These are phyloP conservation scores for Hanseniaspora guilliermondii DNA, from an alignment of 805 yeast genomes.

Conservation along the genomic window DNA sequence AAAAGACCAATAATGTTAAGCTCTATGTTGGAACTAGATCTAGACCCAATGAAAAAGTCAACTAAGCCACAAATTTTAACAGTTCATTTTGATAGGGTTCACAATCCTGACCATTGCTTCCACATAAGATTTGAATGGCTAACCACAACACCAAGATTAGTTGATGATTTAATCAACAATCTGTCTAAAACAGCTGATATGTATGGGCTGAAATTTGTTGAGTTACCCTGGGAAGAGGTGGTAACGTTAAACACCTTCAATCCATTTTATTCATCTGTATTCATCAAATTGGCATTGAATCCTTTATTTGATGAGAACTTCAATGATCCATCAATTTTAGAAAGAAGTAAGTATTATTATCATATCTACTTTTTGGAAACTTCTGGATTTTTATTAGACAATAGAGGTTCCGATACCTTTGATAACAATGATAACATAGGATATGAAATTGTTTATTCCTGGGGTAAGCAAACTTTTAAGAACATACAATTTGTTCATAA, in stretches of 20 bases:
- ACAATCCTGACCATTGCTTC: slow-evolving; percentile 88
- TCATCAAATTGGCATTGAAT: slow-evolving; percentile 49
- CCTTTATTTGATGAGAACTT: slow-evolving; percentile 60
- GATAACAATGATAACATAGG: slow-evolving; percentile 26
- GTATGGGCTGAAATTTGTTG: slow-evolving; percentile 70
- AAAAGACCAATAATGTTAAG: slow-evolving; percentile 44
- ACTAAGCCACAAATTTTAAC: slow-evolving; percentile 64
- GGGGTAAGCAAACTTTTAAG: slow-evolving; percentile 79
- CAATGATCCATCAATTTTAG: slow-evolving; percentile 30
- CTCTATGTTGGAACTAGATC: slow-evolving; percentile 52
- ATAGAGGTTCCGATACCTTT: slow-evolving; percentile 57
- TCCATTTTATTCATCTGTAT: slow-evolving; percentile 81
- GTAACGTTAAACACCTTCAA: slow-evolving; percentile 62
- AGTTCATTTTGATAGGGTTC: slow-evolving; percentile 83
- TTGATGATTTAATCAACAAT: slow-evolving; percentile 62
- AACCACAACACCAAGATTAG: slow-evolving; percentile 70
- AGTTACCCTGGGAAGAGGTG: slow-evolving; percentile 82
- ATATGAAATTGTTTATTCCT: slow-evolving; percentile 67
- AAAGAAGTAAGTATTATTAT: slow-evolving; percentile 53
- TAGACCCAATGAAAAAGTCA: slow-evolving; percentile 62
- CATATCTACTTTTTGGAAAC: slow-evolving; percentile 60
- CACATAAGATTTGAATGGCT: slow-evolving; percentile 89
- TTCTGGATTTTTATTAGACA: slow-evolving; percentile 70
- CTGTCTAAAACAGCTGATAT: slow-evolving; percentile 79
- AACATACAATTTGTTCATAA: slow-evolving; percentile 82